A percentile compares a stretch with the other conserved stretches of the same genome.
Conservation (phyloP, 768 basidiomycete genomes). For the Mrakia hoshinonis region DNA sequence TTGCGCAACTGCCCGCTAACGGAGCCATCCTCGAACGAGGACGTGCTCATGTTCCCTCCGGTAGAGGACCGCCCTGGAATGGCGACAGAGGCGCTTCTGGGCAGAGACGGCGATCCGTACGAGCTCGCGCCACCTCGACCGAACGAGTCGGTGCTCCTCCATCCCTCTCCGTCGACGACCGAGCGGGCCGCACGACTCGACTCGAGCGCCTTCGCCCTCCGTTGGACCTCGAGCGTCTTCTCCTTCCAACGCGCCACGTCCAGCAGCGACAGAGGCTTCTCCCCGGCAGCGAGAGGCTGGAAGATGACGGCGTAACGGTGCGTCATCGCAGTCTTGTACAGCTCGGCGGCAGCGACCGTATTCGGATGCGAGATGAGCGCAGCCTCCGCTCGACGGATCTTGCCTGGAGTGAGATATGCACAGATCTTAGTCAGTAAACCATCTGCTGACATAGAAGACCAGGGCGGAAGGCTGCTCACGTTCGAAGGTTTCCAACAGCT, state of each 20-base stretch:
- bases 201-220: neutral
- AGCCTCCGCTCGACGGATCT: neutral
- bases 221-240: slow-evolving; percentile 6
- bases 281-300: neutral
- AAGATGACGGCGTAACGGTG: neutral
- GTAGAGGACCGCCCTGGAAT: neutral
- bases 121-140: neutral
- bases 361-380: neutral
- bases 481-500: neutral
- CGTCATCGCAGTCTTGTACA: neutral
- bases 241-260: slow-evolving; percentile 9
- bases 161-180: neutral
- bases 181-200: neutral
- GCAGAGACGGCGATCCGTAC: neutral
- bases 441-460: no score
- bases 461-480: no score
- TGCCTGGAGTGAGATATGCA: neutral
- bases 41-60: neutral
- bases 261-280: neutral
- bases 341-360: neutral
- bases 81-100: neutral
- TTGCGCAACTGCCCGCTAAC: neutral
- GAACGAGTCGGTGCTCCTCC: slow-evolving; percentile 7
- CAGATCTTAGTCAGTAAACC: no score
- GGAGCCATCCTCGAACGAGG: slow-evolving; percentile 6